These are phyloP conservation scores for Globisporangium rhizosaccharum DNA, from an alignment of 352 stramenopile genomes.

Conservation along the genomic window DNA sequence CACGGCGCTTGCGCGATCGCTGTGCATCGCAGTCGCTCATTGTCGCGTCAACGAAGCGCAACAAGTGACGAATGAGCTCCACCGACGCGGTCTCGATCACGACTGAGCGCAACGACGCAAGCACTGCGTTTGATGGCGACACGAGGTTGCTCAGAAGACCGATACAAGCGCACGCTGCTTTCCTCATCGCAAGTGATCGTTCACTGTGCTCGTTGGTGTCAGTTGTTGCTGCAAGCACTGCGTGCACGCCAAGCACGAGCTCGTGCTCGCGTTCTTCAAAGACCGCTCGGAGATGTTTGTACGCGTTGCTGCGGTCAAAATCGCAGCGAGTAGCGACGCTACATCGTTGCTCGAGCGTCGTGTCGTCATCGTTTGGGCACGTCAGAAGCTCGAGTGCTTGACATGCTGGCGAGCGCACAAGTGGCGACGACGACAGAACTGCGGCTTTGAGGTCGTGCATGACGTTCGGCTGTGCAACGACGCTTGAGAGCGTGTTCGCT, in stretches of 20 bases:
- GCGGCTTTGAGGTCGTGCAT: neutral
- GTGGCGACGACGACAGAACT: neutral
- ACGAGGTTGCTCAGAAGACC: neutral
- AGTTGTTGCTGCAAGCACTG: neutral
- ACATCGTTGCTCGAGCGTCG: neutral
- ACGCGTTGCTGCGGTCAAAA: no score
- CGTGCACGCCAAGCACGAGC: neutral
- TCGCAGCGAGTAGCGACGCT: neutral
- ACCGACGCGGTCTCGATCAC: neutral
- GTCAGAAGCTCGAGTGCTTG: constrained; percentile 4
- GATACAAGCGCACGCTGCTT: constrained; percentile 1
- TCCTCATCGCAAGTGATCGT: neutral
- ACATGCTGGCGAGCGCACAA: neutral
- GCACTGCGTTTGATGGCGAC: neutral
- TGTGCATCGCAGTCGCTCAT: neutral
- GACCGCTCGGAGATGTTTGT: neutral
- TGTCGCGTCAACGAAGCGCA: neutral
- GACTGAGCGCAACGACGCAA: neutral
- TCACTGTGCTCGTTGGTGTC: neutral
- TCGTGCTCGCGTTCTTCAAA: neutral
- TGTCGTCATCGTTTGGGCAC: neutral
- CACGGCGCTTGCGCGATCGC: no score
- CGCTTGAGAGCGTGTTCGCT: neutral
- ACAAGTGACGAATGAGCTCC: neutral
- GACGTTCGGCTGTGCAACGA: neutral